Percentiles rank a stretch among this genome's conserved stretches.
phyloP scores from a whole-genome alignment of 2,329 filamentous ascomycete genomes.

The Leptodontidium sp. region DNA sequence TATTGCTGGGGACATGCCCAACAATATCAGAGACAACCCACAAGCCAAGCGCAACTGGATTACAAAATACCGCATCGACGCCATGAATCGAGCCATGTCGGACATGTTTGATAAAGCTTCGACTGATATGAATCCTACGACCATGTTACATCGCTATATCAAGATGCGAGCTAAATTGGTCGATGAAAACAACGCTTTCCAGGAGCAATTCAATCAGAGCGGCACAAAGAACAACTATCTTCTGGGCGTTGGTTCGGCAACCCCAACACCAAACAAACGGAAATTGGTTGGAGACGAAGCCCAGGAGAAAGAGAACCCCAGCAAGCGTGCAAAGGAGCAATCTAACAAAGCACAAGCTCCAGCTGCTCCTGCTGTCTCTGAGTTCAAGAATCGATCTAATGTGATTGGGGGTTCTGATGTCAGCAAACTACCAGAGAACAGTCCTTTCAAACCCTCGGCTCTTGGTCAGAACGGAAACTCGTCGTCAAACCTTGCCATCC shows the following conservation, averaged over 20 bases:
- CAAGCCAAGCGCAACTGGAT: constrained; percentile 38
- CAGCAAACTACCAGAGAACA: constrained; percentile 1
- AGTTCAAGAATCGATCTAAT: background rate
- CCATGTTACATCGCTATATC: constrained; percentile 29
- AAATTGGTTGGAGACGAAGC: constrained; percentile 35
- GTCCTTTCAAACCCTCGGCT: background rate
- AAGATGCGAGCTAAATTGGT: constrained; percentile 33
- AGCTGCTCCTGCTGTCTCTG: background rate
- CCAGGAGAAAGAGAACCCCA: constrained; percentile 38
- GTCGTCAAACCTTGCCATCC: constrained; percentile 23
- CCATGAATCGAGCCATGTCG: constrained; percentile 42
- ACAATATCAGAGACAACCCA: constrained; percentile 34
- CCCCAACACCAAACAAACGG: constrained; percentile 33
- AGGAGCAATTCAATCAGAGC: constrained; percentile 2
- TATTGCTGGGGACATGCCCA: constrained; percentile 37
- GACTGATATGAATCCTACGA: constrained; percentile 23
- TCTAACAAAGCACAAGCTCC: background rate
- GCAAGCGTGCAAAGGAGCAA: constrained; percentile 36
- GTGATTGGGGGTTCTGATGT: background rate
- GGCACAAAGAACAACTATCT: constrained; percentile 4
- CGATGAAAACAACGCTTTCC: constrained; percentile 6
- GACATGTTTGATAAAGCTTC: constrained; percentile 35
- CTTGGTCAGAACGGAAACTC: background rate
- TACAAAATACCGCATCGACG: constrained; percentile 42
- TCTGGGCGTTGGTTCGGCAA: background rate